Conservation (phyloP, 1,284 basidiomycete genomes). For the Lentinula novae-zelandiae region DNA sequence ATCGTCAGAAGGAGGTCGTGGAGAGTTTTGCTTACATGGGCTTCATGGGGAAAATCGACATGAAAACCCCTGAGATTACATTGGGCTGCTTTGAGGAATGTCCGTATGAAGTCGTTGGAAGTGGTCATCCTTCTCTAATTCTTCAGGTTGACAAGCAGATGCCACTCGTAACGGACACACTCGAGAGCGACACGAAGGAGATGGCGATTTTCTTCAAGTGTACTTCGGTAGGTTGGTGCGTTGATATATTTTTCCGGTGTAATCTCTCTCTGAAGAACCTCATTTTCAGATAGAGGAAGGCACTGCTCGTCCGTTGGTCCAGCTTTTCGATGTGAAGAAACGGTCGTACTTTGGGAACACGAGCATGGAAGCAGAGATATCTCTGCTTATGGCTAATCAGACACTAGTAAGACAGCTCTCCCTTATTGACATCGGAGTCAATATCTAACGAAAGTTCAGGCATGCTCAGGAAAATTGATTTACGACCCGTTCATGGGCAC, state of each 20-base stretch:
- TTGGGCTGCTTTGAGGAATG: constrained; percentile 91
- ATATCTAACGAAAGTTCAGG: constrained; percentile 38
- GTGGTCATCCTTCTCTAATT: background rate
- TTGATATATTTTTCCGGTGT: constrained; percentile 22
- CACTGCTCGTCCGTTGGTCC: constrained; percentile 65
- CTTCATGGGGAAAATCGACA: constrained; percentile 78
- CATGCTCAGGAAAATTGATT: constrained; percentile 83
- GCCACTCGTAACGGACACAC: constrained; percentile 29
- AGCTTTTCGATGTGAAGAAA: constrained; percentile 85
- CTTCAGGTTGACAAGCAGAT: background rate
- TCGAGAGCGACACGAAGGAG: constrained; percentile 51
- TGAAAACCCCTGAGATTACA: constrained; percentile 79
- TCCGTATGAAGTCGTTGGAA: constrained; percentile 31
- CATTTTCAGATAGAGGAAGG: constrained; percentile 65
- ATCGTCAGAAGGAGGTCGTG: constrained; percentile 66
- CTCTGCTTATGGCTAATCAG: constrained; percentile 94
- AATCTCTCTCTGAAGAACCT: background rate
- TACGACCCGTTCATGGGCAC: constrained; percentile 99
- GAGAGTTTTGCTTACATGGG: constrained; percentile 86
- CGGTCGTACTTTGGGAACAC: constrained; percentile 93
- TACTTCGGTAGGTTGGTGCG: constrained; percentile 87
- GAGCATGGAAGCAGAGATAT: constrained; percentile 96
- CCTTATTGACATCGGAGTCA: background rate
- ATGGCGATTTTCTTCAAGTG: constrained; percentile 65
- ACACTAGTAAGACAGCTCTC: constrained; percentile 55